A percentile compares a stretch with the other conserved stretches of the same genome.
Conservation (phyloP, 2,329 filamentous ascomycete species). For the Cryphonectria nitschkei region DNA sequence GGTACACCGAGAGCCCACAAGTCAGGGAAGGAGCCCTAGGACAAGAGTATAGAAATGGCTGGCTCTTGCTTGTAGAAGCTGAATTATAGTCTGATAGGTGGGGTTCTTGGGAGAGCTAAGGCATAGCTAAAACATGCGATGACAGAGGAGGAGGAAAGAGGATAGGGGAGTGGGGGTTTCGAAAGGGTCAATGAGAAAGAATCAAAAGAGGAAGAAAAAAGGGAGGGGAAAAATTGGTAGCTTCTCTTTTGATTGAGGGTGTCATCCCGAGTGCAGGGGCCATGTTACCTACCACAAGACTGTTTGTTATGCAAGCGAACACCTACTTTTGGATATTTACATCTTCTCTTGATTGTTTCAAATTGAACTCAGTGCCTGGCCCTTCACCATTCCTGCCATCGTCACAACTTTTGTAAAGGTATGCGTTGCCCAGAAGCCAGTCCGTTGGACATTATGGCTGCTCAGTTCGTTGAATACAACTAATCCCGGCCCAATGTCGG, state of each 20-base stretch:
- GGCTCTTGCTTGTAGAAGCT: background rate
- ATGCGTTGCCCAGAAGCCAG: too few species aligned
- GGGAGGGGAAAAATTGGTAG: background rate
- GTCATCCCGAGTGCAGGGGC: slow-evolving; percentile 93
- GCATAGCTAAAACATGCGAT: background rate
- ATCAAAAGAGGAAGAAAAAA: background rate
- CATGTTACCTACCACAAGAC: slow-evolving; percentile 68
- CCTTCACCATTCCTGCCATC: too few species aligned
- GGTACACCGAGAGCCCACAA: background rate
- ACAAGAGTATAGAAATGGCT: background rate
- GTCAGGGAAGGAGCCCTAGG: background rate
- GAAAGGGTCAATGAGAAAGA: background rate
- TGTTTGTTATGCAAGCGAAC: too few species aligned
- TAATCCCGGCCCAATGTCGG: too few species aligned
- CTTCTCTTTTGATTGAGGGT: slow-evolving; percentile 40
- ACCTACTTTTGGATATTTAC: too few species aligned
- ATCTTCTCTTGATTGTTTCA: too few species aligned
- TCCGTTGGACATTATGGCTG: too few species aligned
- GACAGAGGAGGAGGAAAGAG: background rate
- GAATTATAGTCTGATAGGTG: background rate
- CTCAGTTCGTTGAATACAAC: too few species aligned
- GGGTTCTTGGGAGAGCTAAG: background rate
- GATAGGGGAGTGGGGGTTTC: background rate
- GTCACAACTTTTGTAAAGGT: too few species aligned
- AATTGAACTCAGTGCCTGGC: too few species aligned